Conservation (phyloP, 1,284 basidiomycete species). For the Melampsora larici-populina region DNA sequence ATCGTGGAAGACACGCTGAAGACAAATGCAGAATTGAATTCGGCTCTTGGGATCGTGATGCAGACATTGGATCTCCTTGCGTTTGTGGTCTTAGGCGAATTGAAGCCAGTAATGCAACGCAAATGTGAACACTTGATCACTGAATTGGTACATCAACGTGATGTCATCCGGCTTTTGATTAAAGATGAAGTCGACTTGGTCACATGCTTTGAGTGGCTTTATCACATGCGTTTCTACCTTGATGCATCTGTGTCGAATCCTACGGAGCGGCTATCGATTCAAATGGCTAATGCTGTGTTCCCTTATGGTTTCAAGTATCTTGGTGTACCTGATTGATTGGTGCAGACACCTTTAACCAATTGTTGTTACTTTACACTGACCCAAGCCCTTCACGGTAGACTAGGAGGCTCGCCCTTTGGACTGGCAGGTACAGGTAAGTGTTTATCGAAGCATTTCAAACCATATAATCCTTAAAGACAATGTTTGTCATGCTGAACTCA, state of each 20-base stretch:
- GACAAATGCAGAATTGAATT: conserved; percentile 61
- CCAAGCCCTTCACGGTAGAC: conserved; percentile 87
- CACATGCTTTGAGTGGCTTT: conserved; percentile 85
- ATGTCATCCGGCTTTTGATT: conserved; percentile 80
- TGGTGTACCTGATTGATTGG: conserved; percentile 91
- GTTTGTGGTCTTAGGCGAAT: conserved; percentile 77
- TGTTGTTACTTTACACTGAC: conserved; percentile 94
- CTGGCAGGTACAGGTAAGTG: conserved; percentile 85
- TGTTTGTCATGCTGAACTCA: conserved; percentile 53
- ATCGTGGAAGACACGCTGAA: conserved; percentile 75
- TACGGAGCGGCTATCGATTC: conserved; percentile 71
- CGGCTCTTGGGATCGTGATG: conserved; percentile 70
- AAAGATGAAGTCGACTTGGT: conserved; percentile 64
- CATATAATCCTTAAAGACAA: neutral
- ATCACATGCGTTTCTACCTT: conserved; percentile 98
- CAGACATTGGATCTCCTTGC: conserved; percentile 91
- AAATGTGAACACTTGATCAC: conserved; percentile 99
- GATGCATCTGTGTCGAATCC: conserved; percentile 69
- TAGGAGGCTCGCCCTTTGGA: conserved; percentile 95
- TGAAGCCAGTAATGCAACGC: conserved; percentile 70
- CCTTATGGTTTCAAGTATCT: conserved; percentile 99
- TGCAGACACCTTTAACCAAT: conserved; percentile 98
- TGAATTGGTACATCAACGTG: conserved; percentile 94
- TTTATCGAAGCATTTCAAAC: neutral
- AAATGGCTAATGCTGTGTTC: conserved; percentile 87